These are phyloP conservation scores for Pleurostoma richardsiae DNA, from an alignment of 2,329 filamentous ascomycete genomes.

Conservation along the genomic window DNA sequence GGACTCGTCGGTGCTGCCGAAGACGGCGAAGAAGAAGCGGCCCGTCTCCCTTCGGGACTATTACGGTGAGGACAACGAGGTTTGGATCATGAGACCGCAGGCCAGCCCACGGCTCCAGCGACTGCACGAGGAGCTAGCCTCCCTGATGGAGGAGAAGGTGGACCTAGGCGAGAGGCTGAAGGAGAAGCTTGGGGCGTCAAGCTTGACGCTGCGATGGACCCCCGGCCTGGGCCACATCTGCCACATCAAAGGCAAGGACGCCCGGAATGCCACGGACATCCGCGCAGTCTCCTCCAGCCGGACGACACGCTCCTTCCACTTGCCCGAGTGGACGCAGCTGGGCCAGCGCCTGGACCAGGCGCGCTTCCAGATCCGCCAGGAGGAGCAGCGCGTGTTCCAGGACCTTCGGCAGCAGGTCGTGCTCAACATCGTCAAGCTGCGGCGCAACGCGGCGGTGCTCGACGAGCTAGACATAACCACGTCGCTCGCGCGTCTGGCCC, in stretches of 20 bases:
- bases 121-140: slow-evolving; percentile 64
- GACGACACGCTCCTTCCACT: slow-evolving; percentile 78
- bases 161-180: slow-evolving; percentile 58
- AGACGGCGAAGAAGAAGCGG: slow-evolving; percentile 38
- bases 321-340: slow-evolving; percentile 77
- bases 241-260: slow-evolving; percentile 81
- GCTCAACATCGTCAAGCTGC: slow-evolving; percentile 74
- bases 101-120: slow-evolving; percentile 62
- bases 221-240: slow-evolving; percentile 85
- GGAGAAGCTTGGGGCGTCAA: slow-evolving; percentile 53
- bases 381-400: slow-evolving; percentile 78
- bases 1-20: slow-evolving; percentile 48
- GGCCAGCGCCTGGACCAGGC: slow-evolving; percentile 75
- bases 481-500: slow-evolving; percentile 75
- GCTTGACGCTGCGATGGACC: slow-evolving; percentile 78
- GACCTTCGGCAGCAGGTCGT: slow-evolving; percentile 72
- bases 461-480: slow-evolving; percentile 90
- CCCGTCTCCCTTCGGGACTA: slow-evolving; percentile 45
- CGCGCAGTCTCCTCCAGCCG: slow-evolving; percentile 73
- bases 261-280: slow-evolving; percentile 31
- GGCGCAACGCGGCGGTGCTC: slow-evolving; percentile 84
- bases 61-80: slow-evolving; percentile 55
- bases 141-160: slow-evolving; percentile 55
- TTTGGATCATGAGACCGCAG: slow-evolving; percentile 60
- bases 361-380: slow-evolving; percentile 71